These are phyloP conservation scores for Phytophthora podocarpi DNA, from an alignment of 352 stramenopile species.

Conservation along the genomic window DNA sequence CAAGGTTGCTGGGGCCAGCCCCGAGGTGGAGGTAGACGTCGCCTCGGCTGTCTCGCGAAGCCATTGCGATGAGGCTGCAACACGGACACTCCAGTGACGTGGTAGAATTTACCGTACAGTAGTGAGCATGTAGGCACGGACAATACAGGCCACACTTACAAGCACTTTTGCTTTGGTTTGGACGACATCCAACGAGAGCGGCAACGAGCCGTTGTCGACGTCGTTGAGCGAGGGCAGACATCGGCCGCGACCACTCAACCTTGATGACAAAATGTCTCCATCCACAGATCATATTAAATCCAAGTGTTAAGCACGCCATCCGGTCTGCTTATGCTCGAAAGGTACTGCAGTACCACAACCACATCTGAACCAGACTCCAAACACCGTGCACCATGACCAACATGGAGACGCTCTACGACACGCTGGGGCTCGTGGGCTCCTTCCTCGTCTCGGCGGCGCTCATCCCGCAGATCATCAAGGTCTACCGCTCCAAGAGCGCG, in stretches of 20 bases:
- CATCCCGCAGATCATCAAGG: constrained; percentile 67
- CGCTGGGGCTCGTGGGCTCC: constrained; percentile 59
- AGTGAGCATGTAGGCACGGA: background rate
- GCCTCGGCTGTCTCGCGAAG: constrained; percentile 15
- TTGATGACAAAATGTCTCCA: constrained; percentile 16
- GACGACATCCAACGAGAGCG: too few relatives aligned
- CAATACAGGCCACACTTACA: constrained; percentile 3
- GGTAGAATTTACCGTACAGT: background rate
- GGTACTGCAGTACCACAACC: background rate
- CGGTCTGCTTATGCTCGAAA: constrained; percentile 6
- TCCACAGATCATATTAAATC: constrained; percentile 1
- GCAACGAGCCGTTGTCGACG: background rate
- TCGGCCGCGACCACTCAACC: constrained; percentile 23
- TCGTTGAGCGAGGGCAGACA: constrained; percentile 13
- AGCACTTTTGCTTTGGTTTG: too few relatives aligned
- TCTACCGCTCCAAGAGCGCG: constrained; percentile 62
- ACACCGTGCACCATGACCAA: constrained; percentile 15
- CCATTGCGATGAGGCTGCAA: constrained; percentile 9
- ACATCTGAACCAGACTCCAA: constrained; percentile 6
- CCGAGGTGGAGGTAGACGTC: constrained; percentile 25
- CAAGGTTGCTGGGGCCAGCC: constrained; percentile 26
- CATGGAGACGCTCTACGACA: constrained; percentile 46
- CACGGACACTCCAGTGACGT: background rate
- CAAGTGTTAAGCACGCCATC: constrained; percentile 1
- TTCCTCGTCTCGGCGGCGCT: constrained; percentile 66